Base-by-base conservation (phyloP, 2,329 filamentous ascomycete genomes). In the Aspergillus neoniger region DNA sequence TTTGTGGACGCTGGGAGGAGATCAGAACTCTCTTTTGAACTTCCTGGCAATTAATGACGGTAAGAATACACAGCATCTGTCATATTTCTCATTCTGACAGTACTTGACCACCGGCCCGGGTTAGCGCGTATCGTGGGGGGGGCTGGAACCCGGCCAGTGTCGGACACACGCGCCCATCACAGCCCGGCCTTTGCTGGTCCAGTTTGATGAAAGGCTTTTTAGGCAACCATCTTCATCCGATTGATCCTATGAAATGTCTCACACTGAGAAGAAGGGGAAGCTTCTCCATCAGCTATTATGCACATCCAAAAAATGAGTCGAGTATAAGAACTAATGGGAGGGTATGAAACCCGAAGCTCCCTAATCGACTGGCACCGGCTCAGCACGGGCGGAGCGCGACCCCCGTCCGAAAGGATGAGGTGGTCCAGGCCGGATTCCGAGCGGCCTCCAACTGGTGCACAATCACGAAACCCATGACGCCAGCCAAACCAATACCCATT, bases 21-120 rank as follows among this genome's bases (percentile, higher is more conserved):
- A 36, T 36, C 12, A 12, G 12, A 55, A 55, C 47, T 47, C 53
- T 55, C 43, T 55, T 47, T 32, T 19, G 8, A 25, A 10, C 28
- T 30, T 30, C 28, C 28, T 30, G 28, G 10, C 28, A 12, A 12
- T 30, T 30, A 12, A n/a, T 30, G 36, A 38, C 17, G 43, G 41
- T 38, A 49, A 32, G 5, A 30, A 57, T 44, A 36, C 43, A 21
- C 19, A n/a, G 21, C 32, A 36, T 36, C 30, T 23, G 58, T 62
- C 53, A 62, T 38, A 21, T 32, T 14, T n/a, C 6, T 1, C 5
- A 53, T 10, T 0, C 30, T 54, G 36, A 60, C 43, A 55, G 38
- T 63, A 63, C 61, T 47, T 48, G 51, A 56, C 53, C 23, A 44
- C 32, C 38, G 47, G 47, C 15, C 47, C 47, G 25, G 47, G 23